Evolutionary conservation across 371 early-diverging fungal genomes (phyloP).

Genomic region (Mucor saturninus): DNA sequence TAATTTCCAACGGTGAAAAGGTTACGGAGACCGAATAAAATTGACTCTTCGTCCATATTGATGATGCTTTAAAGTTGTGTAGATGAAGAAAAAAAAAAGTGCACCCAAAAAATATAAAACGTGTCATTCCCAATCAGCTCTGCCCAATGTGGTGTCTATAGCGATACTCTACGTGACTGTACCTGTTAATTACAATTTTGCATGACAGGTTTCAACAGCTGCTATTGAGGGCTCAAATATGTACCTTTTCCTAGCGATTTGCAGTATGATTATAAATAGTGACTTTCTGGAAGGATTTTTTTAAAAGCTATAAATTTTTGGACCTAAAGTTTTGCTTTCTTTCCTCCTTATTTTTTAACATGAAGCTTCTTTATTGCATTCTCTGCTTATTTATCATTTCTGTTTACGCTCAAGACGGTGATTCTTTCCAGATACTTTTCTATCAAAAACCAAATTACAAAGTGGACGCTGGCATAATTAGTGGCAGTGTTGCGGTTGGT

Average conservation of each 20-base stretch:
- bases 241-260: too few species aligned
- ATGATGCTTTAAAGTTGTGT: not conserved
- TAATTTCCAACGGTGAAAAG: constrained; percentile 72
- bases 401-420: constrained; percentile 4
- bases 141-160: too few species aligned
- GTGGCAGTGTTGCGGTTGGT: constrained; percentile 3
- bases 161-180: not conserved
- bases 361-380: constrained; percentile 14
- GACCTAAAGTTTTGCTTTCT: not conserved
- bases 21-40: constrained; percentile 69
- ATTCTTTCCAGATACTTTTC: constrained; percentile 9
- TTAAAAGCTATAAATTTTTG: too few species aligned
- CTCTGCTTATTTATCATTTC: constrained; percentile 1
- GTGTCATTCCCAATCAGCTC: constrained; percentile 2
- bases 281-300: too few species aligned
- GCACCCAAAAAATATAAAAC: not conserved
- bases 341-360: not conserved
- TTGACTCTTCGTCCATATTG: constrained; percentile 61
- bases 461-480: not conserved
- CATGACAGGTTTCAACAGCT: too few species aligned
- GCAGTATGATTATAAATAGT: too few species aligned
- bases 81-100: not conserved
- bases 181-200: not conserved
- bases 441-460: constrained; percentile 6
- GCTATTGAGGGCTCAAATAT: too few species aligned